These are phyloP conservation scores for Erodium maritimum DNA, from an alignment of 345 rosid genomes.

Conservation along the genomic window DNA sequence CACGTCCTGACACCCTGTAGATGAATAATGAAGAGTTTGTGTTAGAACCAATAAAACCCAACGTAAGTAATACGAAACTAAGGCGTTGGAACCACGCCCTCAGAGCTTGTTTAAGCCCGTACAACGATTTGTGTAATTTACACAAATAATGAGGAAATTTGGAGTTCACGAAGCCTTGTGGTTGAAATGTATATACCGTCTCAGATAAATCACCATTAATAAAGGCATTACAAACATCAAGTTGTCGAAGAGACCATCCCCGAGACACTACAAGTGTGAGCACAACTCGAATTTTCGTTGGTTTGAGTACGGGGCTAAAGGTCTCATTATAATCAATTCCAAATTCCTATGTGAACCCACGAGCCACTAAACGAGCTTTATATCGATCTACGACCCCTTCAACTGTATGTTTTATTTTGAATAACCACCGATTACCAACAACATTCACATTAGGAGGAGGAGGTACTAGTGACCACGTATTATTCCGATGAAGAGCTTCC, in stretches of 20 bases:
- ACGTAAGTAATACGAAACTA: too few species aligned
- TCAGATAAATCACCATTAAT: too few species aligned
- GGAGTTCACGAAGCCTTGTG: too few species aligned
- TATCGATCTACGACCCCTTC: not conserved
- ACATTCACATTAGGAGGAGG: not conserved
- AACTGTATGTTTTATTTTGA: not conserved
- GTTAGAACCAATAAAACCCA: too few species aligned
- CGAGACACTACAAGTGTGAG: not conserved
- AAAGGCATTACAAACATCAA: not conserved
- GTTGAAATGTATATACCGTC: too few species aligned
- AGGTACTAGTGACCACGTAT: not conserved
- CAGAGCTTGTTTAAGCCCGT: too few species aligned
- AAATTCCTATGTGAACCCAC: not conserved
- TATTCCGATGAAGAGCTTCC: not conserved
- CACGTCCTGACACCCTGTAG: too few species aligned
- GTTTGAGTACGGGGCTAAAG: not conserved
- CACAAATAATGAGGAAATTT: too few species aligned
- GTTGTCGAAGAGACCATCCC: not conserved
- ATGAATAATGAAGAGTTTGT: too few species aligned
- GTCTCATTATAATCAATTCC: slow-evolving; percentile 1
- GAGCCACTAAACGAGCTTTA: not conserved
- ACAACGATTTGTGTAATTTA: too few species aligned
- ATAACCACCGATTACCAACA: not conserved
- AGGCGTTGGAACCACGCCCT: too few species aligned
- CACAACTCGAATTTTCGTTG: not conserved